Evolutionary conservation across 176 grass and related monocot genomes (phyloP).

Genomic region (Rhipidocladum racemiflorum): DNA sequence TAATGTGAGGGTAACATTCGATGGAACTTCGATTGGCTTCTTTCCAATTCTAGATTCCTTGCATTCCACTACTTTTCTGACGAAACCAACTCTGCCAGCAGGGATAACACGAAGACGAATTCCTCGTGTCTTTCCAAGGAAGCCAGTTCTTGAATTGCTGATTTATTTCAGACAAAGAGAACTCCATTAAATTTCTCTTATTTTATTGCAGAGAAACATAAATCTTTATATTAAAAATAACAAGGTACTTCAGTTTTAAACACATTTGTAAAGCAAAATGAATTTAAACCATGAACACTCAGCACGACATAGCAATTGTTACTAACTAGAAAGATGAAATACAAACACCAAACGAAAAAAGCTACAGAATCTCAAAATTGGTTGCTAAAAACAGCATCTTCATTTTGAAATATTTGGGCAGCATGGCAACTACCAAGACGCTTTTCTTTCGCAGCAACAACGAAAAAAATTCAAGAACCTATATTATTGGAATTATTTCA

Average conservation of each 20-base stretch:
- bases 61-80: slow-evolving; percentile 72
- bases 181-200: not conserved
- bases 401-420: not conserved
- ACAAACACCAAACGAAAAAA: not conserved
- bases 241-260: not conserved
- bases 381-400: not conserved
- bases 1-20: slow-evolving; percentile 78
- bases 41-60: slow-evolving; percentile 97
- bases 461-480: not conserved
- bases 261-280: not conserved
- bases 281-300: not conserved
- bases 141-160: slow-evolving; percentile 70
- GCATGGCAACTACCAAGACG: not conserved
- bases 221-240: not conserved
- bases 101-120: slow-evolving; percentile 35
- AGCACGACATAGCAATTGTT: not conserved
- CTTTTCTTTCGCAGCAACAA: not conserved
- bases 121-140: slow-evolving; percentile 48
- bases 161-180: slow-evolving; percentile 27
- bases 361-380: not conserved
- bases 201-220: not conserved
- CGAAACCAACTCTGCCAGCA: slow-evolving; percentile 46
- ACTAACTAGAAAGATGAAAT: not conserved
- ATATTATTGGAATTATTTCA: not conserved
- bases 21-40: slow-evolving; percentile 74